phyloP scores from a whole-genome alignment of 345 rosid genomes.

The Laguncularia racemosa region DNA sequence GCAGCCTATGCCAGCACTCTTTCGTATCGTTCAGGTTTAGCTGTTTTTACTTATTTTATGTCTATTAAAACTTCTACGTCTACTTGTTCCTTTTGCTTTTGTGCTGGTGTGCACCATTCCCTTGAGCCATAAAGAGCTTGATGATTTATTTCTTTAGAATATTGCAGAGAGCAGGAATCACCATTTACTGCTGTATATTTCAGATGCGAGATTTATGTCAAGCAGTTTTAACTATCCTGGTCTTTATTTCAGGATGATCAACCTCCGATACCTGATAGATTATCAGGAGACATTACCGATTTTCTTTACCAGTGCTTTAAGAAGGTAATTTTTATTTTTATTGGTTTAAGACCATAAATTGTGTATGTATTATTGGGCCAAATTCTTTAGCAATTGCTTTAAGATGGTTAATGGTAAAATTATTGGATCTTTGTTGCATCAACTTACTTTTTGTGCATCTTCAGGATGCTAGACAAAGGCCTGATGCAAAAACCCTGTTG shows the following conservation, averaged over 20 bases:
- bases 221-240: slow-evolving; percentile 1
- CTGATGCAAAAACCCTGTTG: slow-evolving; percentile 98
- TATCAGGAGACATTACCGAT: slow-evolving; percentile 96
- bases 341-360: neutral
- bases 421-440: too few relatives aligned
- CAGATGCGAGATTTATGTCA: neutral
- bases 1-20: slow-evolving; percentile 98
- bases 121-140: too few relatives aligned
- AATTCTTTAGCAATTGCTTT: neutral
- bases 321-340: slow-evolving; percentile 50
- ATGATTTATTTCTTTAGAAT: too few relatives aligned
- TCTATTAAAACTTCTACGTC: too few relatives aligned
- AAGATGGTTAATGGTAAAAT: too few relatives aligned
- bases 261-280: slow-evolving; percentile 96
- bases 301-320: slow-evolving; percentile 92
- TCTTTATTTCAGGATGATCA: slow-evolving; percentile 59
- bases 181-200: too few relatives aligned
- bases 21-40: slow-evolving; percentile 95
- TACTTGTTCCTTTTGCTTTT: too few relatives aligned
- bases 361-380: neutral
- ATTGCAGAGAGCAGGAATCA: too few relatives aligned
- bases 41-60: slow-evolving; percentile 1
- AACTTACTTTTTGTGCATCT: too few relatives aligned
- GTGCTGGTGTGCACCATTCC: too few relatives aligned
- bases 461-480: slow-evolving; percentile 97